Evolutionary conservation across 2,329 filamentous ascomycete genomes (phyloP).

Genomic region (Monosporascus sp.): DNA sequence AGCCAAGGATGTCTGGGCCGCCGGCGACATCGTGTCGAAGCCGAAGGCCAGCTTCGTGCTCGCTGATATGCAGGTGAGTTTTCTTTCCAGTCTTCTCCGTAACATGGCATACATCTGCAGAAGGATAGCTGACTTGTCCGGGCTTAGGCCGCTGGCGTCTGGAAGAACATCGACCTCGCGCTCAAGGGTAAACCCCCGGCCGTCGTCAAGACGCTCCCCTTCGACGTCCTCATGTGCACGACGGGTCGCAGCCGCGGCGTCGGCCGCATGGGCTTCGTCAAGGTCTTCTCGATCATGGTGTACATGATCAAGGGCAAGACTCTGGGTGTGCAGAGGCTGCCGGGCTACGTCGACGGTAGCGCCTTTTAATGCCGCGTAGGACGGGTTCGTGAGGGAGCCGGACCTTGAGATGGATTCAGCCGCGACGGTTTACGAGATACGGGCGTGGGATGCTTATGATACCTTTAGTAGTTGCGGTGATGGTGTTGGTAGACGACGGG

Average conservation of each 20-base stretch:
- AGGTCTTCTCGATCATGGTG: conserved; percentile 46
- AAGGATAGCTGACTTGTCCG: background rate
- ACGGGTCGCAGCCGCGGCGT: conserved; percentile 46
- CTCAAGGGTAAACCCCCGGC: conserved; percentile 40
- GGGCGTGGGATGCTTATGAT: too few species aligned
- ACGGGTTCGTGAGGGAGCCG: background rate
- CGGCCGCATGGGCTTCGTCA: conserved; percentile 42
- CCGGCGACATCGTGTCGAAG: conserved; percentile 48
- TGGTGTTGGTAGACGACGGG: background rate
- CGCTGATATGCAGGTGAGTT: conserved; percentile 43
- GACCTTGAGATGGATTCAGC: background rate
- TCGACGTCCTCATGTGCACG: conserved; percentile 45
- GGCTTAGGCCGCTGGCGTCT: conserved; percentile 42
- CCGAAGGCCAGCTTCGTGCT: conserved; percentile 41
- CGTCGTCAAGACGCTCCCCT: conserved; percentile 40
- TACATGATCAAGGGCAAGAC: conserved; percentile 49
- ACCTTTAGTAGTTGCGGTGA: too few species aligned
- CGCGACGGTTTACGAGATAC: too few species aligned
- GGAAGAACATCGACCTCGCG: conserved; percentile 47
- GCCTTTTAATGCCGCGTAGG: conserved; percentile 32
- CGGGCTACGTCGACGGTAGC: conserved; percentile 43
- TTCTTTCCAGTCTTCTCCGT: background rate
- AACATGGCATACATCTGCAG: background rate
- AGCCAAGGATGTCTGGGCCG: conserved; percentile 45
- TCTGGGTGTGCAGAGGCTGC: conserved; percentile 39